phyloP scores from a whole-genome alignment of 2,329 filamentous ascomycete species.

The Ophiocordyceps robertsii region DNA sequence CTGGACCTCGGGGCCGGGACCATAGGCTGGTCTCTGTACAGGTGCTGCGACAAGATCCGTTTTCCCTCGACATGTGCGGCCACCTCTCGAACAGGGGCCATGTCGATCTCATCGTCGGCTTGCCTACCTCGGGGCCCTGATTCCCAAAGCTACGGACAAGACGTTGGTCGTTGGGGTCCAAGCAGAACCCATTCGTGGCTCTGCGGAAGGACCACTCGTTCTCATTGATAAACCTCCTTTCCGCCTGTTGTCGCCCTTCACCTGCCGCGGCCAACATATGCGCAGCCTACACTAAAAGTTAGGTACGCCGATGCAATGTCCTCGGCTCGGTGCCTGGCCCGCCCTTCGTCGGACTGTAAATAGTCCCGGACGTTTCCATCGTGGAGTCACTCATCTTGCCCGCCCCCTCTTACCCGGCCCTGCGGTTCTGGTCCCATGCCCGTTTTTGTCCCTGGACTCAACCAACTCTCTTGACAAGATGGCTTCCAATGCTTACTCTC shows the following conservation, averaged over 20 bases:
- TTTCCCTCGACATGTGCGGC: background rate
- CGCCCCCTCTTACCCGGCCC: no score
- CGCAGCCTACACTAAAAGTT: no score
- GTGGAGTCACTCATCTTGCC: no score
- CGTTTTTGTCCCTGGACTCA: no score
- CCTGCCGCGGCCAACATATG: background rate
- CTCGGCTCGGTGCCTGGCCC: no score
- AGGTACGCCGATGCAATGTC: no score
- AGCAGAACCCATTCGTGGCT: background rate
- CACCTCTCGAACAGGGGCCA: background rate
- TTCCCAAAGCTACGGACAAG: background rate
- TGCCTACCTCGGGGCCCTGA: background rate
- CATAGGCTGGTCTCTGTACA: background rate
- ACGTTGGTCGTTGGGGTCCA: background rate
- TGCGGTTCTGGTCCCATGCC: no score
- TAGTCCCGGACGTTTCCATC: no score
- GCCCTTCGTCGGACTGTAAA: no score
- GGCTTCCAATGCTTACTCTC: no score
- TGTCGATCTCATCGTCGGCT: background rate
- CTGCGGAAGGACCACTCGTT: background rate
- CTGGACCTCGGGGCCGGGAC: background rate
- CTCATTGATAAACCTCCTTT: background rate
- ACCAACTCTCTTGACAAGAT: no score
- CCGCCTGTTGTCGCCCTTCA: background rate
- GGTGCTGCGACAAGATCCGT: background rate